These are phyloP conservation scores for Lycium barbarum DNA, from an alignment of 257 asterid species.

Conservation along the genomic window DNA sequence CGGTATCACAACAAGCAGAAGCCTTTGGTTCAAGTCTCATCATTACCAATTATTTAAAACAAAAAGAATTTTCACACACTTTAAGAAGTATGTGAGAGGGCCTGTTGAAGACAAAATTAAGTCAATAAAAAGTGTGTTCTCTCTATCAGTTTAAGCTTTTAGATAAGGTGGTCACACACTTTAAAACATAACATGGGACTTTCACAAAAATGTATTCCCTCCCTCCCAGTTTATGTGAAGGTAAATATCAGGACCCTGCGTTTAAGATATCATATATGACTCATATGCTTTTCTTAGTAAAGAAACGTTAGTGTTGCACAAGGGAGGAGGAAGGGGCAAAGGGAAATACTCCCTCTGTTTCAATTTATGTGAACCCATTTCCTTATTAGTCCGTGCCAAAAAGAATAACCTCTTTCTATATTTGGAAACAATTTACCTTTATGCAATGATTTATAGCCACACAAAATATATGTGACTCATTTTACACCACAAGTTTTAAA, in stretches of 20 bases:
- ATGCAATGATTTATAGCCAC: too few relatives aligned
- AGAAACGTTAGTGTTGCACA: conserved; percentile 1
- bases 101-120: background rate
- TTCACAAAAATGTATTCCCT: background rate
- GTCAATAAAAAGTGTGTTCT: conserved; percentile 9
- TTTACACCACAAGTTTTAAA: too few relatives aligned
- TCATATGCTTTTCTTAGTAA: background rate
- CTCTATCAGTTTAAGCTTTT: background rate
- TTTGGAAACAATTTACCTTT: too few relatives aligned
- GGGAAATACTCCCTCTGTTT: too few relatives aligned
- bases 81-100: background rate
- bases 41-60: conserved; percentile 4
- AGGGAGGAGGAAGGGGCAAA: background rate
- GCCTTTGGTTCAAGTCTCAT: background rate
- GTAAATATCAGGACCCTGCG: background rate
- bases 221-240: background rate
- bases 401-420: too few relatives aligned
- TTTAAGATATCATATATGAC: background rate
- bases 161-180: background rate
- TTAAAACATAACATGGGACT: background rate
- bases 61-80: background rate
- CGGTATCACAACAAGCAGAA: background rate
- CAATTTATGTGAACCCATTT: too few relatives aligned
- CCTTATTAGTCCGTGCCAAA: too few relatives aligned
- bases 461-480: too few relatives aligned